A percentile compares a stretch with the other conserved stretches of the same genome.
Evolutionary conservation across 2,329 filamentous ascomycete species (phyloP).

Genomic region (Falciphora oryzae): DNA sequence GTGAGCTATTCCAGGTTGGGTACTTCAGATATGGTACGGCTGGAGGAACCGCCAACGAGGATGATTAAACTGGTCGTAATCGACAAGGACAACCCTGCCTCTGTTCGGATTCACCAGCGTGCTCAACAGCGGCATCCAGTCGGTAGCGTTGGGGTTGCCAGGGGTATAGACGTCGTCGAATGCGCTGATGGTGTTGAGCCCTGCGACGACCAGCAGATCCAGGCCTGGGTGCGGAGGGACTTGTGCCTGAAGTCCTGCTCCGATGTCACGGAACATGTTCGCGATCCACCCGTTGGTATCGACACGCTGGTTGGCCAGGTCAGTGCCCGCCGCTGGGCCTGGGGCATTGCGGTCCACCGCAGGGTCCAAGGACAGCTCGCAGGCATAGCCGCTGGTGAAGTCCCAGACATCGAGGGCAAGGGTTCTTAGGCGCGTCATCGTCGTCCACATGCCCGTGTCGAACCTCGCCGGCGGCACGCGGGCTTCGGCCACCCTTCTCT

Average conservation of each 20-base stretch:
- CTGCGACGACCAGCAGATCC: neutral
- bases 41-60: neutral
- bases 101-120: neutral
- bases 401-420: neutral
- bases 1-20: no score
- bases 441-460: neutral
- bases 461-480: neutral
- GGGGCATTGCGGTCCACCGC: no score
- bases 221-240: neutral
- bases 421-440: neutral
- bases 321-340: no score
- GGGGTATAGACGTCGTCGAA: neutral
- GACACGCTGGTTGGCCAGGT: neutral
- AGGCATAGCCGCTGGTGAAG: neutral
- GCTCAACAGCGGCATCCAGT: neutral
- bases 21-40: no score
- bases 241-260: neutral
- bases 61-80: neutral
- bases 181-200: neutral
- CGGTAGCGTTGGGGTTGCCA: neutral
- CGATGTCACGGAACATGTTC: neutral
- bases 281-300: neutral
- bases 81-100: neutral
- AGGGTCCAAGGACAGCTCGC: neutral
- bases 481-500: neutral